These are phyloP conservation scores for Neurospora intermedia DNA, from an alignment of 495 filamentous ascomycete genomes.

Conservation along the genomic window DNA sequence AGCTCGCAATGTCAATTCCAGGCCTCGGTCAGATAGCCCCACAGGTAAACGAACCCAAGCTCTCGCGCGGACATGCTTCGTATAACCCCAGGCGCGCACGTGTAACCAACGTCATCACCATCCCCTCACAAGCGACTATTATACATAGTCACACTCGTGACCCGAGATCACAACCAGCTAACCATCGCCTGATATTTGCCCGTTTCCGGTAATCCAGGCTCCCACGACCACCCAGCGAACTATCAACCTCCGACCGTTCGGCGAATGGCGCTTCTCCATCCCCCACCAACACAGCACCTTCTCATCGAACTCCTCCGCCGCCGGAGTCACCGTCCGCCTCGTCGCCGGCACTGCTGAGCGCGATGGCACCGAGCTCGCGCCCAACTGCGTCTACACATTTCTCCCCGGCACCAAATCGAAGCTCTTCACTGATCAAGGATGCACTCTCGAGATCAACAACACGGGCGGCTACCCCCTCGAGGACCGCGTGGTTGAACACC, in stretches of 20 bases:
- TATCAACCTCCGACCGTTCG: conserved; percentile 33
- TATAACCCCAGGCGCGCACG: background rate
- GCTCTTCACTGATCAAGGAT: conserved; percentile 87
- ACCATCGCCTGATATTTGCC: background rate
- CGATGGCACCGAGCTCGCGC: conserved; percentile 89
- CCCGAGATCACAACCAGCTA: background rate
- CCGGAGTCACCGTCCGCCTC: conserved; percentile 40
- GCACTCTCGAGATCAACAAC: conserved; percentile 55
- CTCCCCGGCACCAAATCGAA: conserved; percentile 74
- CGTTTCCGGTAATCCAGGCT: background rate
- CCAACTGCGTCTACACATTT: conserved; percentile 72
- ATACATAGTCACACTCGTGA: background rate
- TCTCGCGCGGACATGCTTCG: background rate
- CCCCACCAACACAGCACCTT: conserved; percentile 44
- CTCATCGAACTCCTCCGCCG: conserved; percentile 1
- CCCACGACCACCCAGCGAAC: conserved; percentile 18
- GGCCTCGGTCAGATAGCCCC: conserved; percentile 40
- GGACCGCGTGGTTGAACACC: conserved; percentile 37
- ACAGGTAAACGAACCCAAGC: conserved; percentile 20
- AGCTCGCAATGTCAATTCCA: conserved; percentile 30
- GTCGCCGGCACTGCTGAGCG: conserved; percentile 79
- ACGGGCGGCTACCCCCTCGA: conserved; percentile 32
- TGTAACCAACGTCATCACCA: background rate
- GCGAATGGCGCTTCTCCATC: conserved; percentile 92
- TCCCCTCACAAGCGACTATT: background rate